A percentile compares a stretch with the other conserved stretches of the same genome.
Conservation (phyloP, 139 green algal species). For the Chlamydomonas sp. region DNA sequence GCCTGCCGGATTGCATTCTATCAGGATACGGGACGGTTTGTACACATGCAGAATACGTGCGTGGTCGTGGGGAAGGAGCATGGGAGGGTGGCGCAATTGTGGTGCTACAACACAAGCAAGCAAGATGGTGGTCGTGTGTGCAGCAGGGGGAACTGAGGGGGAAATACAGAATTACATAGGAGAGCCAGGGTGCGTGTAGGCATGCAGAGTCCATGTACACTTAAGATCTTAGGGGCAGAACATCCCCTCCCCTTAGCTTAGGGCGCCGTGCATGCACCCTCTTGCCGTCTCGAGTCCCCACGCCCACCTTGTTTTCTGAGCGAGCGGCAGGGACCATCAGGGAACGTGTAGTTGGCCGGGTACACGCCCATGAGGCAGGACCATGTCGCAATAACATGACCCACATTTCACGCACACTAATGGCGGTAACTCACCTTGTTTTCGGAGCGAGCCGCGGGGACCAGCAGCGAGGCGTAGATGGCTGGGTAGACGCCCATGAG, state of each 20-base stretch:
- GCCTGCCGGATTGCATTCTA: too few species aligned
- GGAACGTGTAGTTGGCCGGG: slow-evolving; percentile 77
- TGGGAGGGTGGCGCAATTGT: too few species aligned
- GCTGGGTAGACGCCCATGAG: slow-evolving; percentile 83
- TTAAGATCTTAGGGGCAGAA: too few species aligned
- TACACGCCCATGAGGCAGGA: slow-evolving; percentile 87
- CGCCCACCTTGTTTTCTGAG: slow-evolving; percentile 74
- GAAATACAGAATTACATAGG: too few species aligned
- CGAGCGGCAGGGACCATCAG: slow-evolving; percentile 81
- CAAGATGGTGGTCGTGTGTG: too few species aligned
- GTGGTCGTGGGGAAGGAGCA: too few species aligned
- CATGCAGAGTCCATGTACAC: too few species aligned
- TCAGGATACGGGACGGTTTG: too few species aligned
- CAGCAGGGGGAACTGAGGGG: too few species aligned
- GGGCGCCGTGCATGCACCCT: background rate
- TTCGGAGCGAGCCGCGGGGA: slow-evolving; percentile 67
- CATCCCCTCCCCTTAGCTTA: background rate
- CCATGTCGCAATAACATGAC: background rate
- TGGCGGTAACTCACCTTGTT: slow-evolving; percentile 64
- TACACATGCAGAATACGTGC: too few species aligned
- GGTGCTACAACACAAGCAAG: too few species aligned
- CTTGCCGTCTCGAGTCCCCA: background rate
- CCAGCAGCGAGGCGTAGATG: slow-evolving; percentile 79
- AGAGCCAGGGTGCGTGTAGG: too few species aligned
- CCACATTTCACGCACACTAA: background rate